A percentile compares a stretch with the other conserved stretches of the same genome.
Conservation (phyloP, 164 flowering plant species). For the Euptelea pleiosperma region DNA sequence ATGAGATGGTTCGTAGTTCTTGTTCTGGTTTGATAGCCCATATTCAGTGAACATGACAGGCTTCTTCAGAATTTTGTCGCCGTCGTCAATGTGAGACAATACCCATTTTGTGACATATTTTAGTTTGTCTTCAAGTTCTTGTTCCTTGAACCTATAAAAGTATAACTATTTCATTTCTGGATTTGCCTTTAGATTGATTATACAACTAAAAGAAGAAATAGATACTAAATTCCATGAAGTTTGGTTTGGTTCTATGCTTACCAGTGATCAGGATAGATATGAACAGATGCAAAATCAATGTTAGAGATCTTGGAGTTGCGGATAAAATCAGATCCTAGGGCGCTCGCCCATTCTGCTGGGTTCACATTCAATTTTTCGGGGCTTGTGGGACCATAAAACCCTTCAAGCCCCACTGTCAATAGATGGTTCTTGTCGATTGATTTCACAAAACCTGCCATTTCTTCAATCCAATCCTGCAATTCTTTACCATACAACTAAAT, state of each 20-base stretch:
- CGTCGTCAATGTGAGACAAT: constrained; percentile 78
- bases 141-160: constrained; percentile 43
- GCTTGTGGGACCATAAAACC: constrained; percentile 76
- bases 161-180: not conserved
- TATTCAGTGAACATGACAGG: constrained; percentile 81
- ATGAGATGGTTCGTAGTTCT: constrained; percentile 50
- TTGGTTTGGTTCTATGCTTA: constrained; percentile 25
- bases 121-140: constrained; percentile 48
- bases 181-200: not conserved
- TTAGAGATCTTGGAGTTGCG: constrained; percentile 54
- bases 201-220: not conserved
- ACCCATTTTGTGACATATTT: constrained; percentile 61
- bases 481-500: constrained; percentile 12
- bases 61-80: constrained; percentile 67
- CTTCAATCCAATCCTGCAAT: constrained; percentile 89
- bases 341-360: constrained; percentile 73
- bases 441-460: constrained; percentile 79
- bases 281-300: constrained; percentile 87
- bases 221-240: not conserved
- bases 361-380: constrained; percentile 57
- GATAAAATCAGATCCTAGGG: constrained; percentile 76
- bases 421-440: constrained; percentile 81
- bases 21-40: constrained; percentile 59
- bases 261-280: constrained; percentile 90
- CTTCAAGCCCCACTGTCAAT: constrained; percentile 80